Evolutionary conservation across 202 grass and related monocot genomes (phyloP).

Genomic region (Setaria viridis): DNA sequence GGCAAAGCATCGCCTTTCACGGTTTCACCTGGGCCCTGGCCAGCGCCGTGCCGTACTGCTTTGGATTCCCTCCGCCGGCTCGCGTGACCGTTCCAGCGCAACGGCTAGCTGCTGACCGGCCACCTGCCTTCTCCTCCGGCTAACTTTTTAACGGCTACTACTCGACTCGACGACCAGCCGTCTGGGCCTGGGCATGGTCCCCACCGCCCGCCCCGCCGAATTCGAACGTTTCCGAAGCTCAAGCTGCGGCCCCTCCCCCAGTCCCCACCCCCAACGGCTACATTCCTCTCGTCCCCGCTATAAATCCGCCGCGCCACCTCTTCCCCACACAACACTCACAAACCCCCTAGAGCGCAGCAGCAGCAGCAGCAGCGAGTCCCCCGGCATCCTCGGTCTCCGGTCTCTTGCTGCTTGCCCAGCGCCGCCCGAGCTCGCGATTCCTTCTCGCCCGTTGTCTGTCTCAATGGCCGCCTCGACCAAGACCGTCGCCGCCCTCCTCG

Average conservation of each 20-base stretch:
- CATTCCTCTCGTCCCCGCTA: slow-evolving; percentile 16
- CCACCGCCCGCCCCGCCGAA: slow-evolving; percentile 22
- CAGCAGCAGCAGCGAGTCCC: background rate
- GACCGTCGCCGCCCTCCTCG: slow-evolving; percentile 39
- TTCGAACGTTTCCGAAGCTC: slow-evolving; percentile 69
- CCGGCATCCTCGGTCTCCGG: too few relatives aligned
- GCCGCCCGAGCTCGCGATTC: background rate
- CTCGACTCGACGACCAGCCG: slow-evolving; percentile 38
- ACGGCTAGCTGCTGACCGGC: slow-evolving; percentile 55
- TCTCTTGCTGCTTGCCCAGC: too few relatives aligned
- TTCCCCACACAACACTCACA: background rate
- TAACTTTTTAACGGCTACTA: slow-evolving; percentile 63
- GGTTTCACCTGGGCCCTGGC: background rate
- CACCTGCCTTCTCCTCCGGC: too few relatives aligned
- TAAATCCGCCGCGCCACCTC: slow-evolving; percentile 13
- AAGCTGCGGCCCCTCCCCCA: background rate
- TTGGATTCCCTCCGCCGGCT: slow-evolving; percentile 56
- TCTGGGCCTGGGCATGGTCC: background rate
- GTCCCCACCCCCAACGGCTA: slow-evolving; percentile 54
- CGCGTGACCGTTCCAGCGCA: slow-evolving; percentile 38
- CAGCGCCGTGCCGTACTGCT: background rate
- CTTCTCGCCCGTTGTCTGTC: slow-evolving; percentile 11
- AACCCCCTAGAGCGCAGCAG: slow-evolving; percentile 21
- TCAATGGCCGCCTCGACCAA: slow-evolving; percentile 51
- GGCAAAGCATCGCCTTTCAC: background rate